Conservation (phyloP, 2,329 filamentous ascomycete genomes). For the Neonectria neomacrospora region DNA sequence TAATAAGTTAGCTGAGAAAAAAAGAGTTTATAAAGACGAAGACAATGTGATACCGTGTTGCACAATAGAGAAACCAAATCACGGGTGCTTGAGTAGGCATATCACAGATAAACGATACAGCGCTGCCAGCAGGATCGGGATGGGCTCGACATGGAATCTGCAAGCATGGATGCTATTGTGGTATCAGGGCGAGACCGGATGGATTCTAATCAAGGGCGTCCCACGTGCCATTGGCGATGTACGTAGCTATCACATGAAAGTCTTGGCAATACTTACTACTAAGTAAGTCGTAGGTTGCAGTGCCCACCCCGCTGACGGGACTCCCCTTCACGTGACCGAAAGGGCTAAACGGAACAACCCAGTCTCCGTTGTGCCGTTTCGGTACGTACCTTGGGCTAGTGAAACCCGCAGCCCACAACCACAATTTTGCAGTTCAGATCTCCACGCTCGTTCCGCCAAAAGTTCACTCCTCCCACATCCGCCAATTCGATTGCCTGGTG, state of each 20-base stretch:
- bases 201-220: too few species aligned
- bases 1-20: background rate
- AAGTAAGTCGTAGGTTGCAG: too few species aligned
- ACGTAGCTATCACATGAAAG: background rate
- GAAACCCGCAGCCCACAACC: conserved; percentile 53
- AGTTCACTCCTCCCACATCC: conserved; percentile 53
- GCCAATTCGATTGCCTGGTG: conserved; percentile 62
- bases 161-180: background rate
- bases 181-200: background rate
- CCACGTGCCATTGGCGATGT: too few species aligned
- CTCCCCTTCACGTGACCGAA: conserved; percentile 29
- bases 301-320: too few species aligned
- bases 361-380: conserved; percentile 43
- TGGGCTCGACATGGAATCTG: background rate
- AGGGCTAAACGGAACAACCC: conserved; percentile 42
- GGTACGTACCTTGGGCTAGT: conserved; percentile 51
- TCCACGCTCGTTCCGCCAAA: conserved; percentile 47
- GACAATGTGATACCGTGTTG: background rate
- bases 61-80: background rate
- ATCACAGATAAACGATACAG: background rate
- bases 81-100: background rate
- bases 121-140: background rate
- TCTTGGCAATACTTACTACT: too few species aligned
- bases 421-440: conserved; percentile 53
- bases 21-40: background rate